phyloP scores from a whole-genome alignment of 345 rosid genomes.

The Gossypium ekmanianum region DNA sequence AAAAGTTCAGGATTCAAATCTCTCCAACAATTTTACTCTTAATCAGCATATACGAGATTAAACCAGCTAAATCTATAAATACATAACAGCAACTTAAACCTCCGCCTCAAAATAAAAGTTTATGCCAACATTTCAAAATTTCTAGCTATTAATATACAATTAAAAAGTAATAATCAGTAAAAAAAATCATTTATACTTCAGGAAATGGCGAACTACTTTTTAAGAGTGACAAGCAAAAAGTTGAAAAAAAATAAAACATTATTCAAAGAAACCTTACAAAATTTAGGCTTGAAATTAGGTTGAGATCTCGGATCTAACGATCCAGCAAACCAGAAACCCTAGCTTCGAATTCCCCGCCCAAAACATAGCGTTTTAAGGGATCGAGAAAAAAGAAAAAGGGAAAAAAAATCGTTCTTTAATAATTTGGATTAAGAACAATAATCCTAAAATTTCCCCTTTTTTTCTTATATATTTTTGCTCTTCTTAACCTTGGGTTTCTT shows the following conservation, averaged over 20 bases:
- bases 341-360: neutral
- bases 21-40: too few species aligned
- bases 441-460: conserved; percentile 2
- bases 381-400: neutral
- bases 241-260: neutral
- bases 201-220: neutral
- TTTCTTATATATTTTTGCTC: neutral
- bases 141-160: neutral
- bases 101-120: neutral
- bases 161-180: neutral
- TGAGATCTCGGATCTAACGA: conserved; percentile 14
- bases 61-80: neutral
- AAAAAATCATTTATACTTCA: neutral
- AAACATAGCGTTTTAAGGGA: neutral
- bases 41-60: too few species aligned
- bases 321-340: neutral
- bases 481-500: neutral
- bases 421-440: neutral
- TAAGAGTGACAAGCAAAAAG: neutral
- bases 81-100: neutral
- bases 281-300: neutral
- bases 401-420: neutral
- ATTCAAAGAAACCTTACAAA: conserved; percentile 4
- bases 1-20: neutral
- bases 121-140: neutral